These are phyloP conservation scores for Penicillium steckii DNA, from an alignment of 495 filamentous ascomycete species.

Conservation along the genomic window DNA sequence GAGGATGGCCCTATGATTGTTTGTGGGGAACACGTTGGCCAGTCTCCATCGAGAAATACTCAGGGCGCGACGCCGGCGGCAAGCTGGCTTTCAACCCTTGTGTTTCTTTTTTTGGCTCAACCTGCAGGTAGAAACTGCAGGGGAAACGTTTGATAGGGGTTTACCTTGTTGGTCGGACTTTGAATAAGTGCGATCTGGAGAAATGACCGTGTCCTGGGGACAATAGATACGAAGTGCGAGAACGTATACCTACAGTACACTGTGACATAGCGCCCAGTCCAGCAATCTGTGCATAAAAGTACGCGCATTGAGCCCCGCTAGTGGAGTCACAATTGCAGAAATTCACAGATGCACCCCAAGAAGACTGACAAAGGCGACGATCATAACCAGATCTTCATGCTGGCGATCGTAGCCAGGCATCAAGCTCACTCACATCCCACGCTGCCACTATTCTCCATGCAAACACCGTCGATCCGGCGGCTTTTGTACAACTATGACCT, in stretches of 20 bases:
- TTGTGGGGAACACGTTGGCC: neutral
- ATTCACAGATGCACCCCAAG: neutral
- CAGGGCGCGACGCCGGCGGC: constrained; percentile 22
- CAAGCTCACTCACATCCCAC: too few relatives aligned
- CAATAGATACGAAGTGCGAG: too few relatives aligned
- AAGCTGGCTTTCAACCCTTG: neutral
- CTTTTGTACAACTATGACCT: neutral
- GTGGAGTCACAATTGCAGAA: neutral
- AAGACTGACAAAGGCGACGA: too few relatives aligned
- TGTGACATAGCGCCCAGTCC: too few relatives aligned
- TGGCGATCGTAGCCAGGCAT: constrained; percentile 5
- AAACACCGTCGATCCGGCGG: neutral
- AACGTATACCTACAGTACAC: too few relatives aligned
- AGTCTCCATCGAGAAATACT: neutral
- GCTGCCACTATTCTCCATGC: constrained; percentile 1
- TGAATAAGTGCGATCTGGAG: too few relatives aligned
- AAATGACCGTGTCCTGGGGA: too few relatives aligned
- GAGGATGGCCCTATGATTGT: neutral
- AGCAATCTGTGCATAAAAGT: too few relatives aligned
- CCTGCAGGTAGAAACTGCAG: too few relatives aligned
- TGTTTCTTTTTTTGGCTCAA: neutral
- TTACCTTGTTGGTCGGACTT: neutral
- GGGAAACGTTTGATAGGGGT: neutral
- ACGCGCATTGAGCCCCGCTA: too few relatives aligned
- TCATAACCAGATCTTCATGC: neutral